Conservation (phyloP, 345 rosid species). For the Syzygium oleosum region DNA sequence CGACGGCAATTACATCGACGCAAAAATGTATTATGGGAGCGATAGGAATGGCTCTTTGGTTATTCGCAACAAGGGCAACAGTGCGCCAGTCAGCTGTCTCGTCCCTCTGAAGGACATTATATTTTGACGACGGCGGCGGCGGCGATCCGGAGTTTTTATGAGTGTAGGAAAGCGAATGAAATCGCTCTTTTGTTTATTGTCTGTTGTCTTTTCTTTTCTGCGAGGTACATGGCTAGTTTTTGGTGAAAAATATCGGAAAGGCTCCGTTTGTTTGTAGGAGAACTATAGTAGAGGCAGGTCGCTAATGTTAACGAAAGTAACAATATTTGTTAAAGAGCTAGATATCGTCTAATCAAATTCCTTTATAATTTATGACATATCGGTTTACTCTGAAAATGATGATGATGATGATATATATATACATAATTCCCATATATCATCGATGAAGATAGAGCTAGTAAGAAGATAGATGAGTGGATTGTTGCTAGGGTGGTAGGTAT, state of each 20-base stretch:
- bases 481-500: neutral
- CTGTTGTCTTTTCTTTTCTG: neutral
- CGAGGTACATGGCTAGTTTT: neutral
- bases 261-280: neutral
- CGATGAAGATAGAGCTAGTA: neutral
- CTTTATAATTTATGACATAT: neutral
- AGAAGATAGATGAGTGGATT: neutral
- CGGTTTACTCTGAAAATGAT: neutral
- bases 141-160: neutral
- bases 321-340: neutral
- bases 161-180: neutral
- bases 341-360: neutral
- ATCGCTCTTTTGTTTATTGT: neutral
- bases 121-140: neutral
- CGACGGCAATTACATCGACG: neutral
- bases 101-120: neutral
- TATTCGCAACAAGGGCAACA: constrained; percentile 4
- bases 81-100: neutral
- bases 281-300: neutral
- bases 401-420: too few species aligned
- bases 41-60: neutral
- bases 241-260: neutral
- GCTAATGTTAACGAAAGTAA: too few species aligned
- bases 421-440: neutral
- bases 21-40: neutral